Base-by-base conservation (phyloP, 495 filamentous ascomycete species). In the Penicillium antarcticum region DNA sequence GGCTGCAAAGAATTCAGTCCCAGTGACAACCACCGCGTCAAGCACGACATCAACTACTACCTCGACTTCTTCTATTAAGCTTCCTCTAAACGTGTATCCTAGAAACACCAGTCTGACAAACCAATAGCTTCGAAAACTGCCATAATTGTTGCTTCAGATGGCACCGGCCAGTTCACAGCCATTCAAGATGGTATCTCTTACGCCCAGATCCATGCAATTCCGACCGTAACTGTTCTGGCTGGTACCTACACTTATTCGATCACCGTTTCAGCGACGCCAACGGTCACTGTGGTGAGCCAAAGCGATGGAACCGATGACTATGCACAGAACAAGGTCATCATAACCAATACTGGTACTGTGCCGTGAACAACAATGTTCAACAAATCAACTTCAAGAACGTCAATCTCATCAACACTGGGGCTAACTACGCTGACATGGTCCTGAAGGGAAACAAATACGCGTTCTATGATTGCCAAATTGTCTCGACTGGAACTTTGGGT, bases 401-500 rank as follows among this genome's bases (percentile, higher is more conserved):
- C 26, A 54, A 54, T 18, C 48, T 54, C n/a, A 1, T 38, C 23
- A 54, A 54, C 10, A 54, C 52, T 11, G 52, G 1, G 3, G 24
- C 52, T 3, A 12, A 0, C 17, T 41, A 9, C 23, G 38, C 38
- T 11, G 52, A 45, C 2, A 48, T 54, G 45, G 19, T 54, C 4
- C 16, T 54, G 29, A 54, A 54, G 17, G 52, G 52, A 44, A 54
- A 54, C 44, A 48, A 54, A 14, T 54, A 48, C 21, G 52, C 52
- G 11, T 54, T 54, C 32, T 54, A 54, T 31, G 52, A 54, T 11
- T 54, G 52, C 19, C 45, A 54, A 18, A 54, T 54, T 1, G 32
- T 54, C 11, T 54, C 52, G 3, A 48, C 52, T 4, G 52, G 52
- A 48, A 16, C 32, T 14, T n/a, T 54, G 13, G 52, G 45, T 17